Base-by-base conservation (phyloP, 1,284 basidiomycete genomes). In the Moesziomyces parantarcticus region DNA sequence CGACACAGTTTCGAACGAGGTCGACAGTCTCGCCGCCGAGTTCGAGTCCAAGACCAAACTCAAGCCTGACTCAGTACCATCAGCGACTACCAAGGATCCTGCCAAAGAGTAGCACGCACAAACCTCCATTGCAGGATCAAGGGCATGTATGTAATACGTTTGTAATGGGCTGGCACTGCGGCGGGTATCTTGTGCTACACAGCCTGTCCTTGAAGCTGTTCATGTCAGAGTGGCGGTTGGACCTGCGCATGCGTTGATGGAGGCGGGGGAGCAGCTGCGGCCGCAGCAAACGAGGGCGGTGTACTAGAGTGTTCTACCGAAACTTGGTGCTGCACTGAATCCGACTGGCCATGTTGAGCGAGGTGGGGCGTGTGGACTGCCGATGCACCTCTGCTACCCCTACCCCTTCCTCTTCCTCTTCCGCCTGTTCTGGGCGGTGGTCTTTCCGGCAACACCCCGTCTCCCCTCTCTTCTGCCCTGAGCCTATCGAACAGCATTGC, bases 31-130 rank as follows among this genome's bases (percentile, higher is more conserved):
- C 3, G 47, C 59, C 5, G 54, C 61, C 14, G 65, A 62, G 21
- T 20, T 68, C 22, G 55, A 62, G 21, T 43, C 23, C 14, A 68
- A 68, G 21, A 51, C 48, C 11, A 68, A 62, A n/a, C 50, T 68
- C 22, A 22, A 47, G 29, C 29, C 29, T 3, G 6, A 11, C 29
- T 11, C 29, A 32, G n/a, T n/a, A n/a, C n/a, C n/a, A n/a, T n/a
- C n/a, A n/a, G n/a, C n/a, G n/a, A n/a, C n/a, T n/a, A 21, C 34
- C 29, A 32, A 13, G 1, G 29, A 25, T 39, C 11, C 46, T 8
- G 11, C 25, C 3, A 32, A 44, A 25, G n/a, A 46, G 23, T 18
- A 55, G 45, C 25, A 23, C 39, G 22, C 16, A 39, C 14, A 39
- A 39, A 14, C 36, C 14, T 18, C 2, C 29, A 32, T 32, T 13